A percentile compares a stretch with the other conserved stretches of the same genome.
phyloP scores from a whole-genome alignment of 176 grass and related monocot genomes.

The Alopecurus myosuroides region DNA sequence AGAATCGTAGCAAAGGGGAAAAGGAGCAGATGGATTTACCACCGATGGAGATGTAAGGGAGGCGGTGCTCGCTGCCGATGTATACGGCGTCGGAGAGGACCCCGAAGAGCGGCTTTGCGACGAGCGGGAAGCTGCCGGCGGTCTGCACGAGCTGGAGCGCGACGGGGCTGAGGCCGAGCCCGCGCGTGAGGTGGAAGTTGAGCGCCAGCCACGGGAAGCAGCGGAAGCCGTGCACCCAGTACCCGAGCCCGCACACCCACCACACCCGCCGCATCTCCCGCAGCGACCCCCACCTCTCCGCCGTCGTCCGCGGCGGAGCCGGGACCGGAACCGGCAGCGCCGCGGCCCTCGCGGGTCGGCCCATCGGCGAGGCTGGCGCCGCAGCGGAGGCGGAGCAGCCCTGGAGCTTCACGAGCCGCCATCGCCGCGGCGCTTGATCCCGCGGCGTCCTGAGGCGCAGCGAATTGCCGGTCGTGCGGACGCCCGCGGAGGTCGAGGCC shows the following conservation, averaged over 20 bases:
- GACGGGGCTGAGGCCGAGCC: conserved; percentile 46
- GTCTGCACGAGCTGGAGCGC: conserved; percentile 72
- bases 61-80: conserved; percentile 44
- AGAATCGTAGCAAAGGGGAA: not conserved
- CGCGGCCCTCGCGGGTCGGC: not conserved
- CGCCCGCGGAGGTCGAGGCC: not conserved
- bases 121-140: conserved; percentile 60
- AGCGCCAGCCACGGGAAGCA: conserved; percentile 93
- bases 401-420: not conserved
- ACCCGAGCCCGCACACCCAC: conserved; percentile 70
- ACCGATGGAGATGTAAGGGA: conserved; percentile 73
- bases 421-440: not conserved
- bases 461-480: not conserved
- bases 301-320: not conserved
- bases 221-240: conserved; percentile 92
- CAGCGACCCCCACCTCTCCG: not conserved
- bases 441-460: not conserved
- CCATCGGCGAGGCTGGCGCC: not conserved
- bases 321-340: not conserved
- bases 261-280: conserved; percentile 52
- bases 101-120: conserved; percentile 77
- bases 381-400: not conserved
- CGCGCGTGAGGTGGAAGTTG: conserved; percentile 70
- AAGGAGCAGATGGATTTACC: conserved; percentile 16
- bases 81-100: conserved; percentile 68